These are phyloP conservation scores for Pseudocercospora macadamiae DNA, from an alignment of 2,329 filamentous ascomycete species.

Conservation along the genomic window DNA sequence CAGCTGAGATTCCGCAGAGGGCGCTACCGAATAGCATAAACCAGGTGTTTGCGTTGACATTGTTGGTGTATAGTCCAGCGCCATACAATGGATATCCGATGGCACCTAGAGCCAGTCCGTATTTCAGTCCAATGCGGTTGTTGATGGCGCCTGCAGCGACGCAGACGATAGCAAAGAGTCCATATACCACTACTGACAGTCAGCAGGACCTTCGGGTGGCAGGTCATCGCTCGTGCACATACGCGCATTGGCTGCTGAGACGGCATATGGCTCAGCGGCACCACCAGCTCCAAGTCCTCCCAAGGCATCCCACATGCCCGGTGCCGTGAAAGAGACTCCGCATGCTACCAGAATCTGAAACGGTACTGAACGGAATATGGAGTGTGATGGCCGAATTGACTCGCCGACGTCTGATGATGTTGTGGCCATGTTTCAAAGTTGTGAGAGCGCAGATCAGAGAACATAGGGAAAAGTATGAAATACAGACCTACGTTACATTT, in stretches of 20 bases:
- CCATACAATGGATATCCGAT: slow-evolving; percentile 54
- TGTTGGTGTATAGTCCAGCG: slow-evolving; percentile 53
- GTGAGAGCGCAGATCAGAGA: no score
- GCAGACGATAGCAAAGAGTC: slow-evolving; percentile 52
- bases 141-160: slow-evolving; percentile 34
- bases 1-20: slow-evolving; percentile 52
- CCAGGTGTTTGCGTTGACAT: slow-evolving; percentile 55
- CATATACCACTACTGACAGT: no score
- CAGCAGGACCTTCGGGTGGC: no score
- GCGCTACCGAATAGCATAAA: slow-evolving; percentile 54
- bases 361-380: slow-evolving; percentile 18
- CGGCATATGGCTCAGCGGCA: slow-evolving; percentile 36
- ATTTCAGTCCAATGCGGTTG: slow-evolving; percentile 38
- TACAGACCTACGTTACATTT: not conserved
- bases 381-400: not conserved
- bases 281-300: slow-evolving; percentile 33
- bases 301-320: slow-evolving; percentile 26
- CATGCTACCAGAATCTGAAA: slow-evolving; percentile 28
- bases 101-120: slow-evolving; percentile 44
- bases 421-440: not conserved
- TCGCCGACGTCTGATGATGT: not conserved
- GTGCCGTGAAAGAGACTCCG: slow-evolving; percentile 26
- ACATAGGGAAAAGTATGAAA: not conserved
- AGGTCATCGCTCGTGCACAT: no score
- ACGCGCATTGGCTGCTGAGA: slow-evolving; percentile 56